Evolutionary conservation across 208 protist species (phyloP).

Genomic region (Acanthamoeba royreba): DNA sequence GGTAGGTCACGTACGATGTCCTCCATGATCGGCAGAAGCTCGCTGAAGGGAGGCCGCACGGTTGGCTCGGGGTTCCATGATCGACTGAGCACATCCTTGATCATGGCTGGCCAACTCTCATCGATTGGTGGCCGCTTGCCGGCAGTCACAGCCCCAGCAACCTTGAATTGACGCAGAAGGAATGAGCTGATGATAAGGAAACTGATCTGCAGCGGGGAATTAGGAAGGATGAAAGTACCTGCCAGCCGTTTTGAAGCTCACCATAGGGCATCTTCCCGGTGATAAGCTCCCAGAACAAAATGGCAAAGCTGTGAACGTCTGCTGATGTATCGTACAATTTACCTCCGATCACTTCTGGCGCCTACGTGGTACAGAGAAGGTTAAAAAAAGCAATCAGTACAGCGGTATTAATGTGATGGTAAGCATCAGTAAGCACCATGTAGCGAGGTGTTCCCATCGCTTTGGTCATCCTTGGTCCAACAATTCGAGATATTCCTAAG

Average conservation of each 20-base stretch:
- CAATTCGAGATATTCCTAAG: neutral
- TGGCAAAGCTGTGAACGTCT: constrained; percentile 23
- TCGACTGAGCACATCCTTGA: neutral
- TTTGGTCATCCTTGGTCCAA: neutral
- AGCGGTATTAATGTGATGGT: too few species aligned
- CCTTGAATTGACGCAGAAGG: too few species aligned
- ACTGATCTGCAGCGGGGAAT: too few species aligned
- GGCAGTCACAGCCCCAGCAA: neutral
- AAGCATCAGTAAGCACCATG: neutral
- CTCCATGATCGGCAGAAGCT: constrained; percentile 42
- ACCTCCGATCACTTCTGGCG: constrained; percentile 24
- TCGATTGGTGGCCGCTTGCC: neutral
- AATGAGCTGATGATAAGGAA: too few species aligned
- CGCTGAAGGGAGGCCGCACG: constrained; percentile 26
- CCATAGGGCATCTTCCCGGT: constrained; percentile 9
- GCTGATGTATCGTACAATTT: constrained; percentile 2
- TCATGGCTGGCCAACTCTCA: neutral
- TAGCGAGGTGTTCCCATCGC: neutral
- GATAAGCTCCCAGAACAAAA: constrained; percentile 12
- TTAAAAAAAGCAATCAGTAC: too few species aligned
- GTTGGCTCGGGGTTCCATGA: constrained; percentile 51
- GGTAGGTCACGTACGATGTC: neutral
- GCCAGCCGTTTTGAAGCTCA: constrained; percentile 37
- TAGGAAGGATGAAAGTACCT: too few species aligned
- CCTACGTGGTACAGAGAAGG: too few species aligned